Base-by-base conservation (phyloP, 306 rosid genomes). In the Canavalia gladiata region DNA sequence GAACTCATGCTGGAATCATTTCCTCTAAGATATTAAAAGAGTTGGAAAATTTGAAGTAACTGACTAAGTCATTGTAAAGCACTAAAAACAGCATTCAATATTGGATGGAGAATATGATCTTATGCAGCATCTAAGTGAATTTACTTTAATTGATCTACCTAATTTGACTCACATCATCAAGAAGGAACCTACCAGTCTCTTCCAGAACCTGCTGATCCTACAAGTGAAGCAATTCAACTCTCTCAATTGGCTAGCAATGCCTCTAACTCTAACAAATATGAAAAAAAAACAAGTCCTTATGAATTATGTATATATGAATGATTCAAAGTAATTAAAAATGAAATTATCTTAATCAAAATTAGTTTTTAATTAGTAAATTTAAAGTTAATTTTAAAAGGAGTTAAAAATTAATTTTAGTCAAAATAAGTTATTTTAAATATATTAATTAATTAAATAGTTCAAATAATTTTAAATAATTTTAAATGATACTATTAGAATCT, bases 31-130 rank as follows among this genome's bases (percentile, higher is more conserved):
- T 68, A 37, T 49, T 85, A 6, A 9, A 39, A 50, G 47, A 39
- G 7, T 28, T 81, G 1, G 29, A 43, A 52, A 85, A 58, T 7
- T 80, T 85, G 37, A 51, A 54, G 72, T 76, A 34, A 70, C 56
- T 85, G 13, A 13, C 7, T 25, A 3, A 58, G 12, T 1, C 65
- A 74, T 8, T 84, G 87, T 28, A 8, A 54, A 47, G 47, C 78
- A 18, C 0, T 74, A 35, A 46, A 41, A 47, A 75, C 25, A 31
- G 45, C 79, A 58, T 79, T 74, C 66, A 37, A 13, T 2, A 52
- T 42, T 58, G 8, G 41, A 28, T 8, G 5, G 28, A 52, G 58
- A 52, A 52, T 4, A 8, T 39, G 0, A 42, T 8, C 1, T 56
- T 1, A 28, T 0, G n/a, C 75, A 30, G 2, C 11, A 66, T 6